These are phyloP conservation scores for Gloeostereum incarnatum DNA, from an alignment of 768 basidiomycete genomes.

Conservation along the genomic window DNA sequence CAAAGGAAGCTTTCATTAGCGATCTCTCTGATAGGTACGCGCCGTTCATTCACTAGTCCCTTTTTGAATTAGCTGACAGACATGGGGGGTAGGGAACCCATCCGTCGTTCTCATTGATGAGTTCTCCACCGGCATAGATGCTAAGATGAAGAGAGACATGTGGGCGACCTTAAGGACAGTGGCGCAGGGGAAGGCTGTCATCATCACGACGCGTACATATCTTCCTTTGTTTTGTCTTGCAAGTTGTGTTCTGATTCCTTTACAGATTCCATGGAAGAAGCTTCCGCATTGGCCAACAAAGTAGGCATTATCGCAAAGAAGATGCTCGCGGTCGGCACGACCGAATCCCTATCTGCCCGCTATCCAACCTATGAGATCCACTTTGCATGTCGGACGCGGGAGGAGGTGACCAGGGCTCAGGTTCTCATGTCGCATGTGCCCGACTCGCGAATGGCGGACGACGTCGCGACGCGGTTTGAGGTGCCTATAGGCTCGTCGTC, in stretches of 20 bases:
- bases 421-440: slow-evolving; percentile 53
- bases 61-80: background rate
- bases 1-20: slow-evolving; percentile 70
- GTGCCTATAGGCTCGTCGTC: slow-evolving; percentile 40
- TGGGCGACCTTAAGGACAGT: slow-evolving; percentile 65
- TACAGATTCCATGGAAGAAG: slow-evolving; percentile 78
- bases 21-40: slow-evolving; percentile 63
- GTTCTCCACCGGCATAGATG: slow-evolving; percentile 77
- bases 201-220: slow-evolving; percentile 66
- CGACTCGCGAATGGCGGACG: slow-evolving; percentile 57
- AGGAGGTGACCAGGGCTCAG: slow-evolving; percentile 49
- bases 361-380: slow-evolving; percentile 75
- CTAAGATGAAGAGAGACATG: slow-evolving; percentile 79
- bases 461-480: slow-evolving; percentile 70
- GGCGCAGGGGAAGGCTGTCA: slow-evolving; percentile 56
- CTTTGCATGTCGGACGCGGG: slow-evolving; percentile 56
- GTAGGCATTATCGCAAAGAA: slow-evolving; percentile 70
- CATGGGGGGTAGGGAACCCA: slow-evolving; percentile 45
- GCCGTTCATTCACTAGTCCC: background rate
- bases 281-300: slow-evolving; percentile 64
- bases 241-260: background rate
- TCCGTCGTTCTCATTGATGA: slow-evolving; percentile 75
- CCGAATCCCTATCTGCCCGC: slow-evolving; percentile 49
- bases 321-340: slow-evolving; percentile 65
- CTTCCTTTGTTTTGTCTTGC: background rate